Base-by-base conservation (phyloP, 2,329 filamentous ascomycete species). In the Scedosporium dehoogii region DNA sequence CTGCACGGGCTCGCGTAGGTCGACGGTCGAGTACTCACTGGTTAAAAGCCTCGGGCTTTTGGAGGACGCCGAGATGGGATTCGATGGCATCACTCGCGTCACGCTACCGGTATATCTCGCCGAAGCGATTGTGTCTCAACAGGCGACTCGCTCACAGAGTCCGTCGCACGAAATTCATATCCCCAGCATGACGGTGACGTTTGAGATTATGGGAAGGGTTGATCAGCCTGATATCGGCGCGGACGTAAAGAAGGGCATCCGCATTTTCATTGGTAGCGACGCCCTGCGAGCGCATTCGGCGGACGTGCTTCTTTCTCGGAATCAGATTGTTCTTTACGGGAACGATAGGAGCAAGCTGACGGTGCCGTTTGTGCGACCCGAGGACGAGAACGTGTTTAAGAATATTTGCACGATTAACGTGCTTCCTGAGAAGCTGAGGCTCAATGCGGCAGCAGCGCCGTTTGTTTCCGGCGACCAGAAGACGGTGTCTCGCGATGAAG, bases 211-310 rank as follows among this genome's bases (percentile, higher is more conserved):
- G 14, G 85, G 87, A 4, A 70, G 79, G 60, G 51, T 2, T 4
- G 80, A 82, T 9, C 80, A 83, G 62, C 74, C 79, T 3, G 79
- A 81, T 12, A 75, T 73, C 46, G 5, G 42, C 2, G 12, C 44
- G 10, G 46, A 56, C 25, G 7, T 10, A 12, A 59, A 18, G 21
- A 89, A 85, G 70, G 77, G 80, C 9, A 90, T 97, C 63, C 89
- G 92, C 66, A 88, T 97, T 60, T 92, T 96, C 71, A 80, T 99
- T 63, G 93, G 94, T 46, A 96, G 91, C 70, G 93, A 97, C 73
- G 84, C 91, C 14, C 79, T 99, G 63, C 85, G 92, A 65, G 82
- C 88, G 9, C 91, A 96, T 70, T 96, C 90, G 67, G 93, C 91
- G 25, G 94, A 97, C 72, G 82, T 99, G 10, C 77, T 97, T 23